Percentiles rank a stretch among this genome's conserved stretches.
These are phyloP conservation scores for Cucurbita argyrosperma DNA, from an alignment of 306 rosid species.

Conservation along the genomic window DNA sequence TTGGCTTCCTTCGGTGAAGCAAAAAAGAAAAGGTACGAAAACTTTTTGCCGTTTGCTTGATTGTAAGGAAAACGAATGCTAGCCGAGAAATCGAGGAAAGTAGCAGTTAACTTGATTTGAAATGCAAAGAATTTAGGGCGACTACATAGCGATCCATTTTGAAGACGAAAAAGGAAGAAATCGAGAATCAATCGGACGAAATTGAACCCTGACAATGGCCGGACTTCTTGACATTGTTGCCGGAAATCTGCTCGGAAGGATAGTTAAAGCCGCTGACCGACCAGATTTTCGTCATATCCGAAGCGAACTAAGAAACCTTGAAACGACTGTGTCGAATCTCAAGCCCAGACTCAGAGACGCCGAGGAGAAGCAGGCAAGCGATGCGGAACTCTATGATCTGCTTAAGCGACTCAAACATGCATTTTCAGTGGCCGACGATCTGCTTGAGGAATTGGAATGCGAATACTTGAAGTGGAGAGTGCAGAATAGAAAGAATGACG, in stretches of 20 bases:
- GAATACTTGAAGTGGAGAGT: background rate
- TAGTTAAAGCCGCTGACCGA: background rate
- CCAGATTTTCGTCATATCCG: background rate
- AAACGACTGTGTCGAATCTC: slow-evolving; percentile 3
- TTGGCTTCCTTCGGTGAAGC: background rate
- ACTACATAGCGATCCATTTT: background rate
- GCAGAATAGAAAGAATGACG: background rate
- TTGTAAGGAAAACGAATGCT: background rate
- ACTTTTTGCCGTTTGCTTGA: background rate
- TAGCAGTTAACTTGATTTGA: background rate
- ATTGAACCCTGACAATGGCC: background rate
- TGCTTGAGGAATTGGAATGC: slow-evolving; percentile 19
- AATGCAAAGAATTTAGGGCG: background rate
- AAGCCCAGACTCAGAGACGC: slow-evolving; percentile 17
- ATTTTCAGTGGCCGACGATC: slow-evolving; percentile 7
- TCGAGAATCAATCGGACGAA: background rate
- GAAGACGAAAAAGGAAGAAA: background rate
- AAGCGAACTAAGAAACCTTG: slow-evolving; percentile 3
- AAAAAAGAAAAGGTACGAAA: background rate
- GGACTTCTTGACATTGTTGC: background rate
- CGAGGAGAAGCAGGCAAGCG: slow-evolving; percentile 9
- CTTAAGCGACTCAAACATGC: slow-evolving; percentile 3
- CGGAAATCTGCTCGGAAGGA: background rate
- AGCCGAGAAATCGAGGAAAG: background rate
- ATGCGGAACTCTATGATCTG: background rate